Evolutionary conservation across 345 rosid genomes (phyloP).

Genomic region (Salix koriyanagi): DNA sequence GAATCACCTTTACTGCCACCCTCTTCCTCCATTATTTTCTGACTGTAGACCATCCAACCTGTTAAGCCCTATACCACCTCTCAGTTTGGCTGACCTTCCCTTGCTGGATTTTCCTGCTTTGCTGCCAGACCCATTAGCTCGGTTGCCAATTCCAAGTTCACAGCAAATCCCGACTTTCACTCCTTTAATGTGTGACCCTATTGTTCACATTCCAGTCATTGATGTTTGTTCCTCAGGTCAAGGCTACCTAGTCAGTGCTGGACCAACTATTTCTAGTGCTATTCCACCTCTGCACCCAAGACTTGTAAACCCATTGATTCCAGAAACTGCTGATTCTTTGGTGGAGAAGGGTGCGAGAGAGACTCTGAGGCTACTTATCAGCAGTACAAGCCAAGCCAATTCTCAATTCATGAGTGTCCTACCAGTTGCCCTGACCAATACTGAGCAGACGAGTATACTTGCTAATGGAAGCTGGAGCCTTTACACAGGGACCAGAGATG

Average conservation of each 20-base stretch:
- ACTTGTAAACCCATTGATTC: conserved; percentile 51
- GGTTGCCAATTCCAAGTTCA: conserved; percentile 48
- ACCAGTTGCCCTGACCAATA: conserved; percentile 38
- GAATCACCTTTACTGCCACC: conserved; percentile 63
- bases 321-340: conserved; percentile 55
- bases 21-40: conserved; percentile 57
- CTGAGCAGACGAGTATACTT: conserved; percentile 35
- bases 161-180: conserved; percentile 73
- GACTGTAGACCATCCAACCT: conserved; percentile 42
- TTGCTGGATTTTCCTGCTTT: conserved; percentile 28
- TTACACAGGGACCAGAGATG: conserved; percentile 49
- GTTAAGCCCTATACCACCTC: conserved; percentile 46
- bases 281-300: conserved; percentile 58
- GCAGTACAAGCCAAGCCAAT: conserved; percentile 51
- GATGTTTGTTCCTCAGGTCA: conserved; percentile 95
- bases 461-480: conserved; percentile 63
- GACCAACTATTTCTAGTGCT: conserved; percentile 55
- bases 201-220: conserved; percentile 83
- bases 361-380: conserved; percentile 73
- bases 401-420: conserved; percentile 47
- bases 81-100: conserved; percentile 41
- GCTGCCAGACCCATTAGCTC: conserved; percentile 56
- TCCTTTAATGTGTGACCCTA: conserved; percentile 87
- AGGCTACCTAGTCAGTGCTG: conserved; percentile 85
- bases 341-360: conserved; percentile 92